Evolutionary conservation across 2,329 filamentous ascomycete genomes (phyloP).

Genomic region (Dactylellina sp.): DNA sequence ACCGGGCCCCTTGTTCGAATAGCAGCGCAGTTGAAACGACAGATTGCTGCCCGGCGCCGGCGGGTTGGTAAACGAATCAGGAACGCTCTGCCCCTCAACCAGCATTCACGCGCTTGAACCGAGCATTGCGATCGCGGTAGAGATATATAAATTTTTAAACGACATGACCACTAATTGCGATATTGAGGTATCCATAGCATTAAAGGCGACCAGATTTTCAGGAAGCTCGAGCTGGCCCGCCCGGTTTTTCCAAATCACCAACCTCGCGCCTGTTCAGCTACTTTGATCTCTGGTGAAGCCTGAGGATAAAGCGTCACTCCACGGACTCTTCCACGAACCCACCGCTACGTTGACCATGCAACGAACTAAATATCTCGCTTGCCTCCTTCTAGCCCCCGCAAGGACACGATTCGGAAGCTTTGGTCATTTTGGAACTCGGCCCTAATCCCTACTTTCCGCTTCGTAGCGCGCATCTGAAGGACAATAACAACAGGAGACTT

Average conservation of each 20-base stretch:
- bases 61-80: conserved; percentile 24
- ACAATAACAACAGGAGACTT: conserved; percentile 9
- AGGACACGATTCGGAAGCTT: conserved; percentile 40
- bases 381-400: conserved; percentile 29
- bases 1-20: neutral
- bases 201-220: no score
- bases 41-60: conserved; percentile 1
- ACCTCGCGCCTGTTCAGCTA: neutral
- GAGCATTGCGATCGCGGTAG: neutral
- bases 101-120: conserved; percentile 10
- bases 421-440: conserved; percentile 23
- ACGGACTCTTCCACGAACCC: conserved; percentile 31
- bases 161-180: no score
- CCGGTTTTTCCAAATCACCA: neutral
- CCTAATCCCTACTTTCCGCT: conserved; percentile 39
- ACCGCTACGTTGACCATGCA: neutral
- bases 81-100: conserved; percentile 10
- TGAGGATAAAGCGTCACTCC: conserved; percentile 21
- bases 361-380: conserved; percentile 19
- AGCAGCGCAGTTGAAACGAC: conserved; percentile 19
- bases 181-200: no score
- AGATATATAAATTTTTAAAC: no score
- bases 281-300: neutral
- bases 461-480: conserved; percentile 23
- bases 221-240: neutral